These are phyloP conservation scores for Kuraishia cidri DNA, from an alignment of 805 yeast species.

Conservation along the genomic window DNA sequence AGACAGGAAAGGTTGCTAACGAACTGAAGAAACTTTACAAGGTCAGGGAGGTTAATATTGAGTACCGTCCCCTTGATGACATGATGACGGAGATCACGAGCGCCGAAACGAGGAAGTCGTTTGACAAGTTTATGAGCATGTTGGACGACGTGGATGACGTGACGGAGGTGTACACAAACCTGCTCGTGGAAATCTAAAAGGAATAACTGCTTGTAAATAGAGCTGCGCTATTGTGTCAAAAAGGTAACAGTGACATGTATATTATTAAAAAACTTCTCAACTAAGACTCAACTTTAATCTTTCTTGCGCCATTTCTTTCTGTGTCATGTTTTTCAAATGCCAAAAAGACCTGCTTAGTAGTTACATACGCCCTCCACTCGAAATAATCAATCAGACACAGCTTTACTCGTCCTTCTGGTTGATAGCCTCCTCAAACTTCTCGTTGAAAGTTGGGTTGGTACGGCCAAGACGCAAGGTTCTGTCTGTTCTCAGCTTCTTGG, in stretches of 20 bases:
- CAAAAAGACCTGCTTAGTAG: too few species aligned
- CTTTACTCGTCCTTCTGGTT: slow-evolving; percentile 16
- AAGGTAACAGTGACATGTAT: not conserved
- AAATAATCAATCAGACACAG: too few species aligned
- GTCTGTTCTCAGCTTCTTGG: slow-evolving; percentile 42
- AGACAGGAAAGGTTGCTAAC: slow-evolving; percentile 53
- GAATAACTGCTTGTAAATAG: slow-evolving; percentile 1
- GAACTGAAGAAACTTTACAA: slow-evolving; percentile 45
- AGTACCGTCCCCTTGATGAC: slow-evolving; percentile 57
- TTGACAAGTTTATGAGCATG: slow-evolving; percentile 46
- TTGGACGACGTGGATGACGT: slow-evolving; percentile 83
- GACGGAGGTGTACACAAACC: slow-evolving; percentile 68
- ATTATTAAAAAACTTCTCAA: not conserved
- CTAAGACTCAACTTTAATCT: too few species aligned
- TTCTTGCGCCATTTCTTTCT: too few species aligned
- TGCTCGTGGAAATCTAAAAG: slow-evolving; percentile 29
- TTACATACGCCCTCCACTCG: too few species aligned
- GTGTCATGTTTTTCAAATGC: too few species aligned
- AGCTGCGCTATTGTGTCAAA: not conserved
- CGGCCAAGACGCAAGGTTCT: slow-evolving; percentile 39
- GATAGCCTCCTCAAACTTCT: slow-evolving; percentile 24
- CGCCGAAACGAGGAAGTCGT: slow-evolving; percentile 40
- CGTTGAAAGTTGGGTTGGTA: slow-evolving; percentile 31
- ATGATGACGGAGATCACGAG: slow-evolving; percentile 43
- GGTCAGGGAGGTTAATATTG: slow-evolving; percentile 65